phyloP scores from a whole-genome alignment of 805 yeast species.

The Pichia ethanolica region DNA sequence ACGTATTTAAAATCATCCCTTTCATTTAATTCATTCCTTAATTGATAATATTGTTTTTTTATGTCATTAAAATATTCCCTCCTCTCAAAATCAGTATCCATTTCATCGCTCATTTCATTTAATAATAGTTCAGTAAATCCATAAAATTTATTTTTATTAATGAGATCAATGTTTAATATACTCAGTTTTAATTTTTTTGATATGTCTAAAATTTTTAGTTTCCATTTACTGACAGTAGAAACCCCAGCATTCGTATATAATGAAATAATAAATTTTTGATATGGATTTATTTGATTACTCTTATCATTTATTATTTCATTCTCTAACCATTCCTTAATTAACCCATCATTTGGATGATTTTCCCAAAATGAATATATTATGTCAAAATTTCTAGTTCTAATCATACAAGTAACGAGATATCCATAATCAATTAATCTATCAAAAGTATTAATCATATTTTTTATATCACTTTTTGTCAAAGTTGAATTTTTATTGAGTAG shows the following conservation, averaged over 20 bases:
- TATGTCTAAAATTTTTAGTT: conserved; percentile 8
- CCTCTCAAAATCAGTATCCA: background rate
- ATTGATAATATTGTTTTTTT: conserved; percentile 1
- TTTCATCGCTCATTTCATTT: conserved; percentile 12
- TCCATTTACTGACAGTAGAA: conserved; percentile 6
- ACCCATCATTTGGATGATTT: conserved; percentile 12
- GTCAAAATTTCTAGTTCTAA: conserved; percentile 5
- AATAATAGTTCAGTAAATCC: conserved; percentile 14
- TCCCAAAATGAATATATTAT: conserved; percentile 26
- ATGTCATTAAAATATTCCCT: conserved; percentile 1
- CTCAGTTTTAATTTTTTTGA: conserved; percentile 11
- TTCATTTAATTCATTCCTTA: background rate
- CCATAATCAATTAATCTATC: conserved; percentile 10
- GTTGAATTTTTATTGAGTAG: background rate
- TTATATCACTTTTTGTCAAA: conserved; percentile 9
- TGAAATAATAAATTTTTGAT: conserved; percentile 10
- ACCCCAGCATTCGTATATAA: conserved; percentile 11
- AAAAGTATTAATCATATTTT: conserved; percentile 17
- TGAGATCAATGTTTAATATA: background rate
- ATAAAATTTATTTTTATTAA: conserved; percentile 10
- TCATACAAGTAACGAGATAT: conserved; percentile 9
- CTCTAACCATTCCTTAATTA: conserved; percentile 11
- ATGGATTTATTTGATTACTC: conserved; percentile 2
- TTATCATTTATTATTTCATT: background rate
- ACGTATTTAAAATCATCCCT: background rate